phyloP scores from a whole-genome alignment of 129 eudicot genomes.

The Escallonia herrerae region DNA sequence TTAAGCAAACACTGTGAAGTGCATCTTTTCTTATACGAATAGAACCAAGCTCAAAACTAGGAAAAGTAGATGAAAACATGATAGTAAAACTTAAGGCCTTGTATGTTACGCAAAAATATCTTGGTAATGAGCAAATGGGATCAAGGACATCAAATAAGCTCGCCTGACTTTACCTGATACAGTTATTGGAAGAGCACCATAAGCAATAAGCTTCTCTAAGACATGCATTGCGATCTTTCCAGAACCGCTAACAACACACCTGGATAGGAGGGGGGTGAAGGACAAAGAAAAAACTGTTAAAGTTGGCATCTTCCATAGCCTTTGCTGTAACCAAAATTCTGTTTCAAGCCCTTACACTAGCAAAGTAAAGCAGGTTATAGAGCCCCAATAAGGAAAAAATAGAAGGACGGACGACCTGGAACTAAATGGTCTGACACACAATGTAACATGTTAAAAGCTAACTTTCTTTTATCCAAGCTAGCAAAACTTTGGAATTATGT shows the following conservation, averaged over 20 bases:
- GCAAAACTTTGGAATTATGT: no score
- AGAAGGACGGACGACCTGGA: no score
- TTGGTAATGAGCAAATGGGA: neutral
- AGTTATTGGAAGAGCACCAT: conserved; percentile 90
- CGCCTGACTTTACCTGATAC: conserved; percentile 61
- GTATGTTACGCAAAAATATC: neutral
- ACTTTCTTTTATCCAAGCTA: no score
- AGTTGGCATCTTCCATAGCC: neutral
- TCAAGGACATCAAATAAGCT: no score
- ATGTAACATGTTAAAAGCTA: no score
- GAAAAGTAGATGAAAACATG: neutral
- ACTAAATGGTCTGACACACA: no score
- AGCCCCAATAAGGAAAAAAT: no score
- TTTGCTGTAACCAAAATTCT: neutral
- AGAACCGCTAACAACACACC: conserved; percentile 96
- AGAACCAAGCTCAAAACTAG: no score
- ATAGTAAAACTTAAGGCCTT: neutral
- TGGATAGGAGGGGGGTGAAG: conserved; percentile 6
- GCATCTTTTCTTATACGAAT: no score
- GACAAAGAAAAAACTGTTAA: neutral
- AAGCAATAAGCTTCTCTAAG: conserved; percentile 87
- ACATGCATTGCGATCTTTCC: conserved; percentile 99
- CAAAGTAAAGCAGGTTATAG: neutral
- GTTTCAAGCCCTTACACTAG: neutral
- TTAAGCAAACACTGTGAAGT: no score